Evolutionary conservation across 345 rosid species (phyloP), one percentile per base, ranked within the genome.

Genomic region (Euphorbia lathyris): DNA sequence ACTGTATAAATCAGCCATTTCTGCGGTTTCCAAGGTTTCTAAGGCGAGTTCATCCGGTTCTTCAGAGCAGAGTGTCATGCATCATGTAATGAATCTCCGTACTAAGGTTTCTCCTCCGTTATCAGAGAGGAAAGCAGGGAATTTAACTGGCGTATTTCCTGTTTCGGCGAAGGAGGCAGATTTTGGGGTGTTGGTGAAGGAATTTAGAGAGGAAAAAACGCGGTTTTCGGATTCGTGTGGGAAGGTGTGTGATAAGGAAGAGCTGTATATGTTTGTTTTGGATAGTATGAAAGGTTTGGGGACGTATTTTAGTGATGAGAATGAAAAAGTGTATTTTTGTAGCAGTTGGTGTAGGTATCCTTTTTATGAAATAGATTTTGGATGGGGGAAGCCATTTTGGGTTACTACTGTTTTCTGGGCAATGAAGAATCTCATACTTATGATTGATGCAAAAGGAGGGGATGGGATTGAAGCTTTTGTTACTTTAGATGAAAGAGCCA

Each of bases 361-460:
- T 0, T 17, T 56, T 0, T 65, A 65, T 29, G 59, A 45, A 9
- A 57, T 65, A 30, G 76, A 65, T 65, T 57, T 72, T 13, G 76
- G 76, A 30, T 65, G 69, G 69, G 65, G 76, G 58, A 64, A 20
- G 32, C 76, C 70, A 7, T 14, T 43, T 5, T 72, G 76, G 76
- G 7, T 58, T 45, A 16, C 51, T 7, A 45, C 51, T 1, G 17
- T 45, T 45, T 45, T 45, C 5, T 45, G 51, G 51, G 51, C 17
- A 45, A 12, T 45, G 51, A 45, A 45, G 19, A 45, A 45, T 45
- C 19, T 45, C 2, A 45, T 45, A 45, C 51, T 45, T 45, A 45
- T 45, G 51, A 45, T 45, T 16, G 51, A 45, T 45, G 12, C 17
- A 1, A 12, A 45, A 45, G 51, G 51, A 45, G 51, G 51, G 2